phyloP scores from a whole-genome alignment of 148 eudicot species.

The Fagopyrum esculentum region DNA sequence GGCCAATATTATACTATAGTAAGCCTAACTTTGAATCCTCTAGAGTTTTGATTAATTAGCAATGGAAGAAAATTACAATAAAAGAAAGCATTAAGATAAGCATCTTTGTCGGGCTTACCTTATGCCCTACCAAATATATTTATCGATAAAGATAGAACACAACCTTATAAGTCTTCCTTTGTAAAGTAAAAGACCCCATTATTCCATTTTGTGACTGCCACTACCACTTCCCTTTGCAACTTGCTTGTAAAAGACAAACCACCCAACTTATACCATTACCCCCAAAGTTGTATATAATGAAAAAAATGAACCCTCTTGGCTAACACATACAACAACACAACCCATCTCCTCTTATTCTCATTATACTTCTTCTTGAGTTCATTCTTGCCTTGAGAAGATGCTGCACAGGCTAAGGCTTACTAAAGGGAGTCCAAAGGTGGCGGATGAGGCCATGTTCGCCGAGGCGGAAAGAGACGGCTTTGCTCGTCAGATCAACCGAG shows the following conservation, averaged over 20 bases:
- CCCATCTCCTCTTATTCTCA: background rate
- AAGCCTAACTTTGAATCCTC: background rate
- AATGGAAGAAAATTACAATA: background rate
- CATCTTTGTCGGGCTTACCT: slow-evolving; percentile 7
- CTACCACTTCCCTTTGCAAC: slow-evolving; percentile 7
- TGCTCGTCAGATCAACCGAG: slow-evolving; percentile 12
- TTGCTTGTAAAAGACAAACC: slow-evolving; percentile 9
- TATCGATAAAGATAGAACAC: background rate
- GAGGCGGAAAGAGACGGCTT: slow-evolving; percentile 15
- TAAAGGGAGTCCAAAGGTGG: slow-evolving; percentile 46
- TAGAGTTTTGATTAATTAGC: background rate
- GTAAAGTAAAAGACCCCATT: background rate
- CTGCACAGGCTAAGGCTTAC: slow-evolving; percentile 18
- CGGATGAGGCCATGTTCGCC: slow-evolving; percentile 51
- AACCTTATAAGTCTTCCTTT: background rate
- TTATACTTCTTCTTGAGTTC: background rate
- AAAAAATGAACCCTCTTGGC: background rate
- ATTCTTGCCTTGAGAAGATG: background rate
- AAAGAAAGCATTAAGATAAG: background rate
- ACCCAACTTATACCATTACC: slow-evolving; percentile 5
- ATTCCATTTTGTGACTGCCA: slow-evolving; percentile 7
- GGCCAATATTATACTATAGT: background rate
- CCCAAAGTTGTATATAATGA: background rate
- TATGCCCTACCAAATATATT: background rate
- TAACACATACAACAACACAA: too few relatives aligned